These are phyloP conservation scores for Phialocephala sp. DNA, from an alignment of 2,329 filamentous ascomycete species.

Conservation along the genomic window DNA sequence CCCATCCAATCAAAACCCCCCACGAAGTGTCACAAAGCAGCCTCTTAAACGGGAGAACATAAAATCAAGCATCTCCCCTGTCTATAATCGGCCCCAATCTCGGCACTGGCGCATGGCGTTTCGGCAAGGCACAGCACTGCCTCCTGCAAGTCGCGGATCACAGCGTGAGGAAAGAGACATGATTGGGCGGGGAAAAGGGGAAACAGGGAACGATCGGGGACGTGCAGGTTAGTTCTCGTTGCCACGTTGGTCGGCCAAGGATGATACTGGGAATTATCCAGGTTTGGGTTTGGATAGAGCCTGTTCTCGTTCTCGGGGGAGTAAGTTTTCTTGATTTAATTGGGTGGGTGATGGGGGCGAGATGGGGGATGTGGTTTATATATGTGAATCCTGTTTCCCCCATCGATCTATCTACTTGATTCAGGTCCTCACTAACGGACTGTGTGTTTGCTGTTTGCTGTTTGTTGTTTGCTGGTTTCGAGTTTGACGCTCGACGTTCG, in stretches of 20 bases:
- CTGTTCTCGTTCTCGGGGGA: too few species aligned
- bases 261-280: too few species aligned
- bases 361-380: background rate
- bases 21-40: too few species aligned
- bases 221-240: background rate
- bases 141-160: background rate
- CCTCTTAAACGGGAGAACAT: background rate
- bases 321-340: too few species aligned
- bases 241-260: background rate
- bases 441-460: background rate
- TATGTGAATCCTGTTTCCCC: conserved; percentile 1
- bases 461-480: background rate
- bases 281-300: too few species aligned
- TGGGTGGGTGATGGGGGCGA: too few species aligned
- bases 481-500: background rate
- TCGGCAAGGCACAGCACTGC: conserved; percentile 7
- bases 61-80: background rate
- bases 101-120: conserved; percentile 12
- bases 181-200: background rate
- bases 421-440: too few species aligned
- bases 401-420: background rate
- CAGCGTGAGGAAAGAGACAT: background rate
- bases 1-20: background rate
- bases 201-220: background rate
- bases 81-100: background rate